A percentile compares a stretch with the other conserved stretches of the same genome.
These are phyloP conservation scores for Yamadazyma taylorii DNA, from an alignment of 1,139 yeast genomes.

Conservation along the genomic window DNA sequence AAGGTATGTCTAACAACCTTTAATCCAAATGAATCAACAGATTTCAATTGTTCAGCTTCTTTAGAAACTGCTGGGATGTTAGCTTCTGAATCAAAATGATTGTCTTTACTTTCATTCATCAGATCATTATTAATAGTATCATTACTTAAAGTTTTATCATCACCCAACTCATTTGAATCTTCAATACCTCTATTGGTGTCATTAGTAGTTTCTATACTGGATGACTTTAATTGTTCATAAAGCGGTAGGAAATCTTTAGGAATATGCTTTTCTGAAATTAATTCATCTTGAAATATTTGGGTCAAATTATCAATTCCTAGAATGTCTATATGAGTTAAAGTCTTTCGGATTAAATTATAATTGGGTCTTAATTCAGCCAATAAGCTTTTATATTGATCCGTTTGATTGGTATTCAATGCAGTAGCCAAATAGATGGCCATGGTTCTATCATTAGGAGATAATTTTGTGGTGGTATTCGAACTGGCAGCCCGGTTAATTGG, in stretches of 20 bases:
- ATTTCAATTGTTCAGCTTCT: constrained; percentile 54
- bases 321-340: constrained; percentile 67
- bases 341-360: constrained; percentile 10
- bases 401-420: constrained; percentile 21
- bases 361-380: constrained; percentile 23
- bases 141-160: no score
- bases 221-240: constrained; percentile 27
- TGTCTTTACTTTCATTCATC: constrained; percentile 24
- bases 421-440: constrained; percentile 40
- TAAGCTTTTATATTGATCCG: constrained; percentile 6
- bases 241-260: constrained; percentile 36
- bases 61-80: constrained; percentile 44
- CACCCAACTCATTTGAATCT: neutral
- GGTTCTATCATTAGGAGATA: constrained; percentile 46
- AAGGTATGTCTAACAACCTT: constrained; percentile 79
- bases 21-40: constrained; percentile 80
- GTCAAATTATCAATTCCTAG: constrained; percentile 65
- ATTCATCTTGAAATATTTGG: constrained; percentile 27
- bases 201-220: constrained; percentile 1
- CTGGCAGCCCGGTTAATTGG: constrained; percentile 20
- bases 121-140: no score
- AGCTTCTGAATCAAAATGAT: constrained; percentile 24
- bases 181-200: neutral
- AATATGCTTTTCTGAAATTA: constrained; percentile 28
- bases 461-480: constrained; percentile 31